Percentiles rank a stretch among this genome's conserved stretches.
Conservation (phyloP, 768 basidiomycete genomes). For the Boletus tomentosulus region DNA sequence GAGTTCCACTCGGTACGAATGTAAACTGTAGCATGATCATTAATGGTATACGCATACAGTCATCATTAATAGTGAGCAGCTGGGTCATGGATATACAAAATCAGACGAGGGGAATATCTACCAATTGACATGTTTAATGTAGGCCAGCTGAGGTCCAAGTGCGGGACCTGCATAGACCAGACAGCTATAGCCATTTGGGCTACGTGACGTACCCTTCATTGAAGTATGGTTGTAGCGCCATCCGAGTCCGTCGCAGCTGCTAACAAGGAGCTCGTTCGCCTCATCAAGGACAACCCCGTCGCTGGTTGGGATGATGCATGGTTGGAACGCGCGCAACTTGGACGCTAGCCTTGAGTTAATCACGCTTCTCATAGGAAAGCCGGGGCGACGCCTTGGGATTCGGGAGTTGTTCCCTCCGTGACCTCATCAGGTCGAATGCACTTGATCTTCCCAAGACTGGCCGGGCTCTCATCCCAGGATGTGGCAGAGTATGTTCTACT, state of each 20-base stretch:
- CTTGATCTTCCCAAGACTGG: conserved; percentile 41
- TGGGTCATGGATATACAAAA: neutral
- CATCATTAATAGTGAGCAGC: neutral
- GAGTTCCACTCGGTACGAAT: neutral
- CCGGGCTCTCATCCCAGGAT: conserved; percentile 52
- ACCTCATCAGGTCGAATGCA: conserved; percentile 44
- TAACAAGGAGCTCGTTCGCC: conserved; percentile 2
- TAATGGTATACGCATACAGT: neutral
- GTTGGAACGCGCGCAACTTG: neutral
- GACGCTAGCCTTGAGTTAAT: neutral
- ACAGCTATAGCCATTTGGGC: too few relatives aligned
- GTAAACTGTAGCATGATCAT: neutral
- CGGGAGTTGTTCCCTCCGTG: conserved; percentile 44
- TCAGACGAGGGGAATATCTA: neutral
- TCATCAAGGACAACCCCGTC: conserved; percentile 11
- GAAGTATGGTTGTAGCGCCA: neutral
- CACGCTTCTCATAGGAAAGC: conserved; percentile 35
- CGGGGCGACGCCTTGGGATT: conserved; percentile 62
- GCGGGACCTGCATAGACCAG: neutral
- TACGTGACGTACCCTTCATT: neutral
- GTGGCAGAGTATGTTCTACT: conserved; percentile 40
- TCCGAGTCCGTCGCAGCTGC: neutral
- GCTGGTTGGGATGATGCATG: conserved; percentile 22
- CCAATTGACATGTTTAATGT: too few relatives aligned
- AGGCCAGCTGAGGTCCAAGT: too few relatives aligned